Conservation (phyloP, 805 yeast species). For the Starmerella roubikii region DNA sequence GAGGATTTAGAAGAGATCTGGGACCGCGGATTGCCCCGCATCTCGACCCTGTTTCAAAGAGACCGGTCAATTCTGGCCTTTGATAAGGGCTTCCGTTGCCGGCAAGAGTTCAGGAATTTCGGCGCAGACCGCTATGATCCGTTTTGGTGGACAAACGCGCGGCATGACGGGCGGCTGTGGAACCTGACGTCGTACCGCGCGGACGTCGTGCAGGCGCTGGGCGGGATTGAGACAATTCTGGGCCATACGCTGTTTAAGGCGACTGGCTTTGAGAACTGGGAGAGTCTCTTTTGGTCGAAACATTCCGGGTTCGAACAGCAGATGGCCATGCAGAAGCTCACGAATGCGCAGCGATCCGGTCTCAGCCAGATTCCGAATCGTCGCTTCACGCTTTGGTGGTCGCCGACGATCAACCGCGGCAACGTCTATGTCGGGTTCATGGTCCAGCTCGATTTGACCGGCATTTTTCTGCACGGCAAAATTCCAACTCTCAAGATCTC, state of each 20-base stretch:
- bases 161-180: slow-evolving; percentile 95
- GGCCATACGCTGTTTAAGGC: slow-evolving; percentile 93
- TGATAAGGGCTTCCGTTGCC: slow-evolving; percentile 81
- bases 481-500: slow-evolving; percentile 95
- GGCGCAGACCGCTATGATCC: slow-evolving; percentile 65
- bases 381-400: slow-evolving; percentile 98
- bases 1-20: slow-evolving; percentile 91
- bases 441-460: slow-evolving; percentile 91
- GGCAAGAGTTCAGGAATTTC: slow-evolving; percentile 65
- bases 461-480: slow-evolving; percentile 93
- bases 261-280: slow-evolving; percentile 97
- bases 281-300: slow-evolving; percentile 96
- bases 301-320: slow-evolving; percentile 96
- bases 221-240: slow-evolving; percentile 90
- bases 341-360: slow-evolving; percentile 96
- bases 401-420: slow-evolving; percentile 96
- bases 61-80: slow-evolving; percentile 89
- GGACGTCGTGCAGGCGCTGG: slow-evolving; percentile 92
- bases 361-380: slow-evolving; percentile 95
- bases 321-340: slow-evolving; percentile 81
- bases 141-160: slow-evolving; percentile 91
- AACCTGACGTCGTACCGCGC: slow-evolving; percentile 82
- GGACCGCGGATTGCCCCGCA: slow-evolving; percentile 96
- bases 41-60: slow-evolving; percentile 86
- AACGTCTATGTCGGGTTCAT: slow-evolving; percentile 95